These are phyloP conservation scores for Capronia americana DNA, from an alignment of 2,329 filamentous ascomycete genomes.

Conservation along the genomic window DNA sequence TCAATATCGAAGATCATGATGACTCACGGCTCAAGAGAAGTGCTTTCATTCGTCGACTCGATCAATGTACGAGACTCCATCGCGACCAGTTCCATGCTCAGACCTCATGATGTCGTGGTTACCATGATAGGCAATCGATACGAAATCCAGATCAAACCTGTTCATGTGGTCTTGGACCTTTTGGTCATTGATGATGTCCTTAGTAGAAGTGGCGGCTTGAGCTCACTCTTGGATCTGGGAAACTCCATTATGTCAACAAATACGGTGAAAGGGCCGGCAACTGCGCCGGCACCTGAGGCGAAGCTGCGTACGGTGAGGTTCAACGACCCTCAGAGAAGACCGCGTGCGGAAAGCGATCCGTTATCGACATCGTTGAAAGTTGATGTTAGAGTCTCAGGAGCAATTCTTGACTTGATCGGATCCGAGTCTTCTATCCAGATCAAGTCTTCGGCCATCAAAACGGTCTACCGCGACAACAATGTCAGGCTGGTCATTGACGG, in stretches of 20 bases:
- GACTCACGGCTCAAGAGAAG: slow-evolving; percentile 56
- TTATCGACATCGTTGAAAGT: slow-evolving; percentile 62
- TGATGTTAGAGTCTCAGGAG: slow-evolving; percentile 76
- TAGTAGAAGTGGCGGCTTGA: slow-evolving; percentile 86
- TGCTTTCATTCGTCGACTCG: slow-evolving; percentile 60
- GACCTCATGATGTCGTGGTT: slow-evolving; percentile 36
- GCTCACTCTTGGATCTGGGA: slow-evolving; percentile 86
- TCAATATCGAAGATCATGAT: slow-evolving; percentile 52
- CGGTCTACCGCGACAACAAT: slow-evolving; percentile 75
- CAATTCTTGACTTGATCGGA: slow-evolving; percentile 77
- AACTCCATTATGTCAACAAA: slow-evolving; percentile 79
- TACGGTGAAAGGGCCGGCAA: slow-evolving; percentile 52
- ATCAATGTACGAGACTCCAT: slow-evolving; percentile 51
- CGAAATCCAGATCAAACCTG: slow-evolving; percentile 75
- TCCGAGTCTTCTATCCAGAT: slow-evolving; percentile 75
- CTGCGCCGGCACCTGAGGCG: slow-evolving; percentile 29
- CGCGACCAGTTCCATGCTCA: slow-evolving; percentile 38
- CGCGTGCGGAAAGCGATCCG: slow-evolving; percentile 30
- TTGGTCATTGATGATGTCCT: slow-evolving; percentile 84
- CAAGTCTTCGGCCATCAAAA: slow-evolving; percentile 80
- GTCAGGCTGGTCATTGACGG: slow-evolving; percentile 76
- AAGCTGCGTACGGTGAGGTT: slow-evolving; percentile 63
- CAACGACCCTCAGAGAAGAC: slow-evolving; percentile 47
- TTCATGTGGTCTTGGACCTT: slow-evolving; percentile 78
- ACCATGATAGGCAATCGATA: slow-evolving; percentile 45